Base-by-base conservation (phyloP, 768 basidiomycete species). In the Lentinula lateritia region DNA sequence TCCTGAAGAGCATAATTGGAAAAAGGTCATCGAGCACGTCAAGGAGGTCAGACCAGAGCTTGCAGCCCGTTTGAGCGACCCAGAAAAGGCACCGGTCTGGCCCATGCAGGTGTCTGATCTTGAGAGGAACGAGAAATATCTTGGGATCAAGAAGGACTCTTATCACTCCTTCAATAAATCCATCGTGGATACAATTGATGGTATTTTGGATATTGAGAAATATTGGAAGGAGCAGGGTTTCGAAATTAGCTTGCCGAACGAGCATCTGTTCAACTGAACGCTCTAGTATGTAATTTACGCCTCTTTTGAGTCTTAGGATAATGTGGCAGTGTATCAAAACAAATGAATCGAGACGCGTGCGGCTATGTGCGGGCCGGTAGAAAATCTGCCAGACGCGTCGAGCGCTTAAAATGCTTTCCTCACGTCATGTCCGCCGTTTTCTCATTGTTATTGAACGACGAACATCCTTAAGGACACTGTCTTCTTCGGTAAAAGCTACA, bases 191-290 rank as follows among this genome's bases (percentile, higher is more conserved):
- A 18, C 61, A 3, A 34, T 61, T 34, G 61, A 61, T 34, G 23
- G 45, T 8, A 59, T 59, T 20, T 28, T 59, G 46, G 45, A 48
- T 18, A 39, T 59, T 46, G 58, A 59, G 35, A 23, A 16, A 9
- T 59, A 59, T 34, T 59, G 58, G 58, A 59, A 39, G 41, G 58
- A 59, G 35, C 45, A 59, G 58, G 58, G 58, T 5, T 32, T 59
- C 8, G 42, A 46, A 6, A 20, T 50, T 32, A 50, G 48, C 45
- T 36, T 59, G 48, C 58, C 58, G 38, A 59, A 59, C 34, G 45
- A 48, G 20, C 48, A 8, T 36, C 48, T 59, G 3, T 59, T 59
- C 58, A 59, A 59, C 48, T 59, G 18, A 48, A 12, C 3, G 7
- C 23, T 18, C 18, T n/a, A 20, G 16, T 39, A 39, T 8, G 38